Evolutionary conservation across 208 protist genomes (phyloP).

Genomic region (Porcisia deanei): DNA sequence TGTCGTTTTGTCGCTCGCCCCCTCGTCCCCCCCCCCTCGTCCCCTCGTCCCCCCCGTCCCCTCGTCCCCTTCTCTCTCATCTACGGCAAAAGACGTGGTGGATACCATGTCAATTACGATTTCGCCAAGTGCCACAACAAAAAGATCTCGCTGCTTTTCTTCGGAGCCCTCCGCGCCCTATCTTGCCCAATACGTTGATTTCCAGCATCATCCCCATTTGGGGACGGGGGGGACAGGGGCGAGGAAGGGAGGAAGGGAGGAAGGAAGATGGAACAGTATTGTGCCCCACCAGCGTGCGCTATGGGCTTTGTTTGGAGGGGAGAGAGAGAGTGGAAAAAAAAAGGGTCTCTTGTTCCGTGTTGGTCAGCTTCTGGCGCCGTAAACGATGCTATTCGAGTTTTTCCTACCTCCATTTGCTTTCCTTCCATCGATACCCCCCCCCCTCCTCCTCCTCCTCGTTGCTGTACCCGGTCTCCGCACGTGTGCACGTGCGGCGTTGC

Average conservation of each 20-base stretch:
- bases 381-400: not conserved
- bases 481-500: not conserved
- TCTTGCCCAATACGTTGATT: too few relatives aligned
- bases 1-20: too few relatives aligned
- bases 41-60: too few relatives aligned
- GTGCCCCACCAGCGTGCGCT: not conserved
- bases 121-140: too few relatives aligned
- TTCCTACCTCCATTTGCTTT: not conserved
- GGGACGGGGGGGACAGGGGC: not conserved
- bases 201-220: not conserved
- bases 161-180: too few relatives aligned
- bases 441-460: not conserved
- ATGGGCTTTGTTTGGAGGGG: not conserved
- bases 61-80: too few relatives aligned
- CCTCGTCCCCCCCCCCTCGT: too few relatives aligned
- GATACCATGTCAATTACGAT: too few relatives aligned
- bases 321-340: too few relatives aligned
- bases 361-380: not conserved
- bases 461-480: not conserved
- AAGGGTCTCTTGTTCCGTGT: not conserved
- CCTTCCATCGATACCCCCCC: not conserved
- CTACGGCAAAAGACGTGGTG: too few relatives aligned
- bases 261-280: not conserved
- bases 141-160: too few relatives aligned
- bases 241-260: not conserved